These are phyloP conservation scores for Epithele typhae DNA, from an alignment of 768 basidiomycete genomes.

Conservation along the genomic window DNA sequence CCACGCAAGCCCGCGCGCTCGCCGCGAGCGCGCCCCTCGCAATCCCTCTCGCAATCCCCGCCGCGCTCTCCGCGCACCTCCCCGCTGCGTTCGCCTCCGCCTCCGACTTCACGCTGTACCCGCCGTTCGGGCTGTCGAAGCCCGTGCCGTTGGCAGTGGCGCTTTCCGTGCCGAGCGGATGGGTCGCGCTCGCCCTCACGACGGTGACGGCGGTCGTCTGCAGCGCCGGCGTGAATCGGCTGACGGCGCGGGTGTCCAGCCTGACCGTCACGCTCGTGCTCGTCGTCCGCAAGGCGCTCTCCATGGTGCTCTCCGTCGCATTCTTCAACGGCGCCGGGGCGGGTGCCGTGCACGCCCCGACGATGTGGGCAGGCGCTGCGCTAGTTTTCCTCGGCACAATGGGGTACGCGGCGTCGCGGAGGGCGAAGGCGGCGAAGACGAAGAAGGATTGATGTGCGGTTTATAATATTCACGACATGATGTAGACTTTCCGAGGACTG, in stretches of 20 bases:
- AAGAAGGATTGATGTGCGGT: constrained; percentile 11
- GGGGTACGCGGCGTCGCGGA: constrained; percentile 43
- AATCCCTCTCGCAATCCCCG: constrained; percentile 11
- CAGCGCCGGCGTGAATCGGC: constrained; percentile 79
- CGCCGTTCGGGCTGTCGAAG: constrained; percentile 26
- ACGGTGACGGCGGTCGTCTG: constrained; percentile 83
- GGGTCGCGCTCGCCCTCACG: constrained; percentile 66
- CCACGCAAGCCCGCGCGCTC: constrained; percentile 39
- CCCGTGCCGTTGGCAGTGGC: constrained; percentile 21
- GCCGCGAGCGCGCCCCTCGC: no score
- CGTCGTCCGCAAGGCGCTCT: constrained; percentile 77
- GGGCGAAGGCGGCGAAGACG: constrained; percentile 21
- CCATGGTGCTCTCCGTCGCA: constrained; percentile 66
- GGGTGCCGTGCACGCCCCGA: constrained; percentile 10
- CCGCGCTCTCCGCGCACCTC: background rate
- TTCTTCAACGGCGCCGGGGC: constrained; percentile 38
- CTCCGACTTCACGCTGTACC: constrained; percentile 14
- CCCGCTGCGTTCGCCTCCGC: constrained; percentile 4
- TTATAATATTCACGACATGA: no score
- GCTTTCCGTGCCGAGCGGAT: constrained; percentile 48
- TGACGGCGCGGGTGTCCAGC: constrained; percentile 72
- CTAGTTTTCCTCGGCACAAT: constrained; percentile 71
- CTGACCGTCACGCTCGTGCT: constrained; percentile 77
- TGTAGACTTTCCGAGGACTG: no score
- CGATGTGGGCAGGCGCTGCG: constrained; percentile 68